These are phyloP conservation scores for Calcarisporium arbuscula DNA, from an alignment of 2,329 filamentous ascomycete genomes.

Conservation along the genomic window DNA sequence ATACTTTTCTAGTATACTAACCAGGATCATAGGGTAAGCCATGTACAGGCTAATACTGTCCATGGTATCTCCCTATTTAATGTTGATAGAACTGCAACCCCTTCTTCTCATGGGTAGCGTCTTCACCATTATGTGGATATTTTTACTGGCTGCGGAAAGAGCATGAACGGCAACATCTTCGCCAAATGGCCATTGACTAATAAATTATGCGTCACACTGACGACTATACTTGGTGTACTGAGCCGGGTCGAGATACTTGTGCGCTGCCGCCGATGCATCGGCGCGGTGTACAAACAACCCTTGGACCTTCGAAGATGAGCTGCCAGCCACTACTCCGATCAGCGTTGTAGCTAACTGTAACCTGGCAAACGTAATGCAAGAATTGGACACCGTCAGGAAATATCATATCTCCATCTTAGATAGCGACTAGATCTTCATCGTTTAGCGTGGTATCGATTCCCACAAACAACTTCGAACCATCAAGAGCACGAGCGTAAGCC, in stretches of 20 bases:
- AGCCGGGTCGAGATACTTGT: constrained; percentile 20
- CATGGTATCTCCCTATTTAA: too few relatives aligned
- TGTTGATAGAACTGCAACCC: too few relatives aligned
- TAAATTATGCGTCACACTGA: constrained; percentile 16
- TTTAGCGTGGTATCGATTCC: constrained; percentile 32
- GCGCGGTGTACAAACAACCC: constrained; percentile 27
- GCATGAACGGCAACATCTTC: constrained; percentile 38
- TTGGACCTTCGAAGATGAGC: constrained; percentile 30
- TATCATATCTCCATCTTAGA: constrained; percentile 11
- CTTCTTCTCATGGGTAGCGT: too few relatives aligned
- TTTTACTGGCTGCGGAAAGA: constrained; percentile 34
- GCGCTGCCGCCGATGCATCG: constrained; percentile 28
- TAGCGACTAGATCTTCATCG: constrained; percentile 19
- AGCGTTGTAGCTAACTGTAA: constrained; percentile 31
- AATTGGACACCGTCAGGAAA: constrained; percentile 19
- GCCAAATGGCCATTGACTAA: constrained; percentile 35
- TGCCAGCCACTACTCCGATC: constrained; percentile 28
- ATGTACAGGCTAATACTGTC: too few relatives aligned
- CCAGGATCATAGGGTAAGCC: too few relatives aligned
- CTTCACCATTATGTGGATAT: constrained; percentile 30
- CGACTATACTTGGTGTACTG: constrained; percentile 29
- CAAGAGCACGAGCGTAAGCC: constrained; percentile 28
- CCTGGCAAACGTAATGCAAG: constrained; percentile 36
- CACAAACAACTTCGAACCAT: constrained; percentile 30
- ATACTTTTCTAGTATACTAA: too few relatives aligned